Percentiles rank a stretch among this genome's conserved stretches.
Evolutionary conservation across 2,329 filamentous ascomycete species (phyloP).

Genomic region (Dactylellina parvicollis): DNA sequence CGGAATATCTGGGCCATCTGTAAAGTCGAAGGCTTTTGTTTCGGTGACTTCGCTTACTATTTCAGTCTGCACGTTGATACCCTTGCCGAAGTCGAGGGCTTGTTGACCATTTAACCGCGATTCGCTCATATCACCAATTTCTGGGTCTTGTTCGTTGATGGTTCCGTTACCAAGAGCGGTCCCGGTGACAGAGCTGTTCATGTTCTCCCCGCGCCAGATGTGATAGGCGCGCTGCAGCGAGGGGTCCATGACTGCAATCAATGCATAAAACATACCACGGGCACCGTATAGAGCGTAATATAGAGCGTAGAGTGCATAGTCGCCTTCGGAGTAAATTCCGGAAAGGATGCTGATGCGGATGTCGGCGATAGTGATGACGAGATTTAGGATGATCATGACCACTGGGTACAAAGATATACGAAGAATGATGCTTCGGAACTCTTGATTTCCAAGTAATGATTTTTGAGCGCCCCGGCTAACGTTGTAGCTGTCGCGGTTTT

Average conservation of each 20-base stretch:
- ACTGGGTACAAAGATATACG: constrained; percentile 56
- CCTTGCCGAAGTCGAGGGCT: constrained; percentile 27
- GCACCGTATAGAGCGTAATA: constrained; percentile 56
- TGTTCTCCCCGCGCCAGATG: constrained; percentile 50
- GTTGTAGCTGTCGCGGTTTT: constrained; percentile 43
- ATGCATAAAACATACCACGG: constrained; percentile 56
- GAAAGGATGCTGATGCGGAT: constrained; percentile 53
- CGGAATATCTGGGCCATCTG: constrained; percentile 16
- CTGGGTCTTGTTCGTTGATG: constrained; percentile 40
- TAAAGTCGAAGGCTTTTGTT: constrained; percentile 31
- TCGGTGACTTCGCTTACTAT: constrained; percentile 55
- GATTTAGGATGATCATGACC: constrained; percentile 56
- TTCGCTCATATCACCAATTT: constrained; percentile 31
- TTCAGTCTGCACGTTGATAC: constrained; percentile 55
- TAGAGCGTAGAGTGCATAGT: constrained; percentile 55
- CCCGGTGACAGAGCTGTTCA: constrained; percentile 15
- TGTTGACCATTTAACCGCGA: constrained; percentile 5
- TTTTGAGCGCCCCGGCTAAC: constrained; percentile 51
- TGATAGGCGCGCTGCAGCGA: constrained; percentile 54
- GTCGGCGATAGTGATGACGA: constrained; percentile 55
- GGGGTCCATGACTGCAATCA: constrained; percentile 55
- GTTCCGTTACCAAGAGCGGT: constrained; percentile 34
- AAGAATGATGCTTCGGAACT: constrained; percentile 55
- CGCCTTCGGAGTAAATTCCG: constrained; percentile 54
- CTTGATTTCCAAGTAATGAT: constrained; percentile 47